Conservation (phyloP, 441 rosid genomes). For the Croton setiger region DNA sequence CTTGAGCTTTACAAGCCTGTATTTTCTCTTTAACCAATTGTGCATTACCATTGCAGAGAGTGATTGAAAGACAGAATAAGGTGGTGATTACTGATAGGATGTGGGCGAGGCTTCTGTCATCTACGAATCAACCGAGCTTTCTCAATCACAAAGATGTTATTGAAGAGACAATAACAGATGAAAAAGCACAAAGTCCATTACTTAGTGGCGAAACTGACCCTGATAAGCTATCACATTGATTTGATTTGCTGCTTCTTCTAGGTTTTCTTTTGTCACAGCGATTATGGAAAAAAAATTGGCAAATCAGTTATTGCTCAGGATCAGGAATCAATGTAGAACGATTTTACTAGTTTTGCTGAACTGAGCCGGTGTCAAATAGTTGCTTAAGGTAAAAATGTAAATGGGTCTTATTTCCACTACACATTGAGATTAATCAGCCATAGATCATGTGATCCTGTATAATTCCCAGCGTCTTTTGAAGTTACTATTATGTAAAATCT, state of each 20-base stretch:
- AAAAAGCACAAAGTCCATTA: slow-evolving; percentile 18
- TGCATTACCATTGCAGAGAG: slow-evolving; percentile 35
- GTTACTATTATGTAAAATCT: too few relatives aligned
- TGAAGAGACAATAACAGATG: slow-evolving; percentile 19
- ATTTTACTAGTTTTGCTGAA: too few relatives aligned
- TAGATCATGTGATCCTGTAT: too few relatives aligned
- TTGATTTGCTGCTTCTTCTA: background rate
- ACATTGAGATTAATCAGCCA: too few relatives aligned
- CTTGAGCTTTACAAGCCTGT: background rate
- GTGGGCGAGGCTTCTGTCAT: slow-evolving; percentile 84
- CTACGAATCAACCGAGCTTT: slow-evolving; percentile 75
- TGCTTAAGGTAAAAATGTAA: too few relatives aligned
- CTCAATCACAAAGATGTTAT: slow-evolving; percentile 31
- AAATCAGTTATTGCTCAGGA: background rate
- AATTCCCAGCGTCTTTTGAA: too few relatives aligned
- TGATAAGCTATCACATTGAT: background rate
- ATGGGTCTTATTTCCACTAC: too few relatives aligned
- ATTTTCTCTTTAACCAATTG: background rate
- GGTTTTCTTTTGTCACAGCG: background rate
- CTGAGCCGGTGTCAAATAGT: too few relatives aligned
- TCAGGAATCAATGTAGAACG: too few relatives aligned
- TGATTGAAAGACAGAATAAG: slow-evolving; percentile 55
- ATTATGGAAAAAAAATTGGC: background rate
- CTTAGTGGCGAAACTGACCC: background rate
- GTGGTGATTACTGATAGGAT: slow-evolving; percentile 78